Evolutionary conservation across 345 rosid species (phyloP).

Genomic region (Bretschneidera sinensis): DNA sequence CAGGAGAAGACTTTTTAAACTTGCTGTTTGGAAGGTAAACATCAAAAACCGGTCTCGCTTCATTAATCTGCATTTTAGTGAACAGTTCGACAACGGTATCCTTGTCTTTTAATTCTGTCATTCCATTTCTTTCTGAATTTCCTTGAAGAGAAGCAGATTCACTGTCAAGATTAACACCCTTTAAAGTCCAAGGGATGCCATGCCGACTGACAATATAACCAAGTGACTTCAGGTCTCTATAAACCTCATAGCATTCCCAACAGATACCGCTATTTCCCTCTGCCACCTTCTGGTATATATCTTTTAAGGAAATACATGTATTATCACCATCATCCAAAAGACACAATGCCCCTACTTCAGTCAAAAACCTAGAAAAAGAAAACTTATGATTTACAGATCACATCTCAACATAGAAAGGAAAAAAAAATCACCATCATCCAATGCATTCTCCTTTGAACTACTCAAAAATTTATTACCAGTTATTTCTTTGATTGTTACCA

Average conservation of each 20-base stretch:
- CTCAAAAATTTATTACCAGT: not conserved
- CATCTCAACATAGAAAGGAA: too few relatives aligned
- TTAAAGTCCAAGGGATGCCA: slow-evolving; percentile 64
- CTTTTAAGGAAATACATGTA: slow-evolving; percentile 32
- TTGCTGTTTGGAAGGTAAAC: slow-evolving; percentile 77
- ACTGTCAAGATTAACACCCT: slow-evolving; percentile 21
- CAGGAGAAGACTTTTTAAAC: slow-evolving; percentile 82
- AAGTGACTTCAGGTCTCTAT: slow-evolving; percentile 60
- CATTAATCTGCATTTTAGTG: slow-evolving; percentile 39
- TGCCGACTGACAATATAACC: slow-evolving; percentile 70
- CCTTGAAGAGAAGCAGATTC: slow-evolving; percentile 17
- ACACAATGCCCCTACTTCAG: slow-evolving; percentile 73
- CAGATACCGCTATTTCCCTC: slow-evolving; percentile 40
- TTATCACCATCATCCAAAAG: slow-evolving; percentile 42
- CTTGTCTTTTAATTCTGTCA: slow-evolving; percentile 5
- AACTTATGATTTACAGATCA: not conserved
- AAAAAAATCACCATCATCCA: too few relatives aligned
- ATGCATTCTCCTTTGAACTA: too few relatives aligned
- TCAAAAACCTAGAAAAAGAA: slow-evolving; percentile 48
- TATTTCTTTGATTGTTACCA: not conserved
- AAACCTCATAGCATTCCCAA: slow-evolving; percentile 69
- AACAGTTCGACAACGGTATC: slow-evolving; percentile 27
- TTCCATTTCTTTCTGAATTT: slow-evolving; percentile 11
- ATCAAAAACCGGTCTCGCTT: slow-evolving; percentile 46
- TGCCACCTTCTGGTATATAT: slow-evolving; percentile 51